Conservation (phyloP, 371 early-diverging fungal genomes). For the Apophysomyces elegans region DNA sequence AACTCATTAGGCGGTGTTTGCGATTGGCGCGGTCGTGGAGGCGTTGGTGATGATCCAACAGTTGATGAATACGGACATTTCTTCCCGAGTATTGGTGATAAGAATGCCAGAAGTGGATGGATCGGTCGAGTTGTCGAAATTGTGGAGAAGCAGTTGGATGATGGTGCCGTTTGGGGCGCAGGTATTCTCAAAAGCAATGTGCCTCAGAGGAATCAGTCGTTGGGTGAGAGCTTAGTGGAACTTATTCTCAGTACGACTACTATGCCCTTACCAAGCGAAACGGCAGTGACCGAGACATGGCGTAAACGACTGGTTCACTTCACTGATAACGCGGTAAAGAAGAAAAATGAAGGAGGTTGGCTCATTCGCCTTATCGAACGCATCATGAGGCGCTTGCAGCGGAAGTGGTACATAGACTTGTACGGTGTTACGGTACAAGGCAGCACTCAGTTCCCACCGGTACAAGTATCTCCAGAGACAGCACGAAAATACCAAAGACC, state of each 20-base stretch:
- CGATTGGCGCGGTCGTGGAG: constrained; percentile 87
- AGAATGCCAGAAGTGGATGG: constrained; percentile 63
- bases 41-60: constrained; percentile 49
- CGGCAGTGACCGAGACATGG: constrained; percentile 28
- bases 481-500: constrained; percentile 62
- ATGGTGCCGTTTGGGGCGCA: constrained; percentile 64
- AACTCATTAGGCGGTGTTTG: constrained; percentile 88
- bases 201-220: constrained; percentile 17
- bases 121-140: constrained; percentile 81
- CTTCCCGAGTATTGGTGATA: constrained; percentile 22
- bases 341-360: constrained; percentile 81
- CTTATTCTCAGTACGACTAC: constrained; percentile 26
- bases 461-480: constrained; percentile 32
- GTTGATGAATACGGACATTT: constrained; percentile 45
- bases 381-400: constrained; percentile 64
- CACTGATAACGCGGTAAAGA: constrained; percentile 24
- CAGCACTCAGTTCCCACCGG: constrained; percentile 9
- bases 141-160: constrained; percentile 78
- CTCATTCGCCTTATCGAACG: constrained; percentile 70
- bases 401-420: constrained; percentile 64
- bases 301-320: constrained; percentile 33
- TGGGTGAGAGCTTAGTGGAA: constrained; percentile 40
- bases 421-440: constrained; percentile 28
- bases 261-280: background rate
- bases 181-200: constrained; percentile 39